Conservation (phyloP, 1,139 yeast species). For the Suhomyces terraborum region DNA sequence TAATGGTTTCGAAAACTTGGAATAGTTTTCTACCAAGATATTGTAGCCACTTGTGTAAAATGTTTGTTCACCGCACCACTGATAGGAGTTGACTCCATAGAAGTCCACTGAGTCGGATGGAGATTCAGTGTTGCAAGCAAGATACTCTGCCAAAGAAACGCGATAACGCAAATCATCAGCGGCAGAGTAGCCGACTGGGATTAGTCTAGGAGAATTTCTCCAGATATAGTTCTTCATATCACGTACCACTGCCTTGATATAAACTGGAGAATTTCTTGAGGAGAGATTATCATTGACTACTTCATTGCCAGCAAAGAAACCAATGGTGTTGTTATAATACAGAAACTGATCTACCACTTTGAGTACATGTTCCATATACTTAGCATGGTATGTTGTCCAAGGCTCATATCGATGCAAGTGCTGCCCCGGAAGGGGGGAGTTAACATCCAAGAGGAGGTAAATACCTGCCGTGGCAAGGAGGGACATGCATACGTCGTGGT, state of each 20-base stretch:
- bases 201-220: conserved; percentile 56
- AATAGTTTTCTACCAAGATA: conserved; percentile 69
- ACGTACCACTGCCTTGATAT: conserved; percentile 74
- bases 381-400: conserved; percentile 72
- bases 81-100: conserved; percentile 93
- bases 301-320: conserved; percentile 95
- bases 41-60: conserved; percentile 83
- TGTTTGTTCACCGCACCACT: conserved; percentile 95
- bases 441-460: conserved; percentile 85
- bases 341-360: conserved; percentile 82
- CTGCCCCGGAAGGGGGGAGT: conserved; percentile 76
- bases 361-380: conserved; percentile 74
- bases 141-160: conserved; percentile 72
- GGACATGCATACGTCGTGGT: conserved; percentile 92
- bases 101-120: conserved; percentile 72
- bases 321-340: conserved; percentile 83
- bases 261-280: conserved; percentile 67
- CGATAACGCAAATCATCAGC: conserved; percentile 87
- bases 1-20: conserved; percentile 70
- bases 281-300: conserved; percentile 78
- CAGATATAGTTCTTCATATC: conserved; percentile 76
- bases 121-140: conserved; percentile 72
- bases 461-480: conserved; percentile 90
- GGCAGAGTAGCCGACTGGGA: conserved; percentile 96
- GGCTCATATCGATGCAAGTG: conserved; percentile 89